Evolutionary conservation across 352 stramenopile species (phyloP), one percentile per base, ranked within the genome.

Genomic region (Phytopythium montanum): DNA sequence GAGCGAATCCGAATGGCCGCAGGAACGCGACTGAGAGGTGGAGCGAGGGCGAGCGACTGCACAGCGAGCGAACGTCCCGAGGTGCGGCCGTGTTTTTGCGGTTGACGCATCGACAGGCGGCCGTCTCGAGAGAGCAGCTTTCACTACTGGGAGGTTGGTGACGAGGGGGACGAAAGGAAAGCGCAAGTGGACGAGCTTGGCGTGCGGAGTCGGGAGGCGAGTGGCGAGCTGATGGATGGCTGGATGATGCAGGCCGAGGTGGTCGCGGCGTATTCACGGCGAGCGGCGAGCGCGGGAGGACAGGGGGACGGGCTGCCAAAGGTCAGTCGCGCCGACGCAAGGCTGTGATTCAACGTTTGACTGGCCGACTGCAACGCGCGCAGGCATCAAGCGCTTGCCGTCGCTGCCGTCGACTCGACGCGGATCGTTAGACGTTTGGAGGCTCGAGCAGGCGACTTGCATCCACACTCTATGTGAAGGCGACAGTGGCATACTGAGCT

Each of bases 61-160:
- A 19, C 34, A 3, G 34, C 18, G n/a, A n/a, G n/a, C n/a, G n/a
- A n/a, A n/a, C n/a, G n/a, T n/a, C n/a, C n/a, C n/a, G n/a, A 1
- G 18, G n/a, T n/a, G 41, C 8, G 41, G 41, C 2, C 45, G 45
- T 51, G 45, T 51, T 51, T 51, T 51, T 51, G 45, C 45, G 45
- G 12, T 26, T 31, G 44, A 31, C 13, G 38, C 38, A 45, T 45
- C 38, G n/a, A 45, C 19, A 45, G 4, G n/a, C 38, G 38, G n/a
- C n/a, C n/a, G n/a, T n/a, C n/a, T n/a, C n/a, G n/a, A n/a, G n/a
- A n/a, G n/a, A n/a, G n/a, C n/a, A n/a, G n/a, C n/a, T n/a, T n/a
- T n/a, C n/a, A n/a, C n/a, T n/a, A n/a, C n/a, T n/a, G n/a, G n/a
- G n/a, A n/a, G n/a, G n/a, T n/a, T n/a, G n/a, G n/a, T n/a, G n/a